These are phyloP conservation scores for Podospora conica DNA, from an alignment of 495 filamentous ascomycete genomes.

Conservation along the genomic window DNA sequence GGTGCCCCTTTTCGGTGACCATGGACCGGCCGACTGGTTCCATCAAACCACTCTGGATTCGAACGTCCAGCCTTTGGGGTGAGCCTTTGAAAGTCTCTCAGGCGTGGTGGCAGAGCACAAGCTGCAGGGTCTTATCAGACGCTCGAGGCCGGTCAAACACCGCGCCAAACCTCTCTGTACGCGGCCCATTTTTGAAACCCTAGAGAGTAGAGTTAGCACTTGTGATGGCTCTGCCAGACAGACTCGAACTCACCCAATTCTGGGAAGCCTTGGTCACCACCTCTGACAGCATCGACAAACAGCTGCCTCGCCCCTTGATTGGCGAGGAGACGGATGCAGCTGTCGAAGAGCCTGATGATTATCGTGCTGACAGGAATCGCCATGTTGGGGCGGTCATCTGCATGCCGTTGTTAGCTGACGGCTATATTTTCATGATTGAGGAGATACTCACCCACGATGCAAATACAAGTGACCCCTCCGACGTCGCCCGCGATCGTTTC, in stretches of 20 bases:
- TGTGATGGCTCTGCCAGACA: neutral
- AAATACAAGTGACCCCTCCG: constrained; percentile 56
- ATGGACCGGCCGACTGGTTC: neutral
- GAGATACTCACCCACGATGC: constrained; percentile 44
- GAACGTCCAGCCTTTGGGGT: neutral
- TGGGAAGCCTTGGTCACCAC: constrained; percentile 39
- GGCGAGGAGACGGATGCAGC: constrained; percentile 34
- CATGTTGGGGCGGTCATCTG: constrained; percentile 30
- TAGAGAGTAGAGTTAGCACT: constrained; percentile 5
- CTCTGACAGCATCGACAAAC: constrained; percentile 42
- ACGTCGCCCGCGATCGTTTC: constrained; percentile 47
- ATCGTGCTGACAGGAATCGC: constrained; percentile 35
- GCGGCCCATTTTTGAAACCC: constrained; percentile 47
- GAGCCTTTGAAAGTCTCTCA: neutral
- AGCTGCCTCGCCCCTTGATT: constrained; percentile 36
- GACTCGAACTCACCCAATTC: constrained; percentile 36
- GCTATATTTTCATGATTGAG: neutral
- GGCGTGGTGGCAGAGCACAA: neutral
- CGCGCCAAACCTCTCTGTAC: constrained; percentile 43
- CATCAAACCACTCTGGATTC: neutral
- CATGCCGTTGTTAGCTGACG: neutral
- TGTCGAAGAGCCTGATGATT: constrained; percentile 42
- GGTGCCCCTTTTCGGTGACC: neutral
- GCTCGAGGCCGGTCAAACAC: constrained; percentile 13
- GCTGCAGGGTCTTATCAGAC: neutral